Conservation (phyloP, 805 yeast species). For the Wickerhamomyces chambardii region DNA sequence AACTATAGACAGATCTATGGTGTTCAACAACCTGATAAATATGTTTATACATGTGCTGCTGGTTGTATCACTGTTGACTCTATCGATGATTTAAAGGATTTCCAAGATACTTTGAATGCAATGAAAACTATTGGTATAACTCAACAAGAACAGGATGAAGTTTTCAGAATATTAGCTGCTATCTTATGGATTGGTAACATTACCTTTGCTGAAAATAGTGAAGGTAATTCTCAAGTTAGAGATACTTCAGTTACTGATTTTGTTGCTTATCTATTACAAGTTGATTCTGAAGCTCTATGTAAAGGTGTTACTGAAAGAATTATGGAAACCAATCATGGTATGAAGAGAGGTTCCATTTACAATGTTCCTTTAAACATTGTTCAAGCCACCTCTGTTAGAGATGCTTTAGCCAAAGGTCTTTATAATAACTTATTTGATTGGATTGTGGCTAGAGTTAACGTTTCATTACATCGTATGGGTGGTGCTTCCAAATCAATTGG, state of each 20-base stretch:
- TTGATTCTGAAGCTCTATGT: slow-evolving; percentile 55
- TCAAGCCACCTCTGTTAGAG: slow-evolving; percentile 93
- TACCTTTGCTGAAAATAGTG: slow-evolving; percentile 76
- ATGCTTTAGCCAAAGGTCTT: slow-evolving; percentile 90
- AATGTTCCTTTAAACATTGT: slow-evolving; percentile 88
- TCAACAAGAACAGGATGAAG: slow-evolving; percentile 81
- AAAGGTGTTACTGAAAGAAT: slow-evolving; percentile 72
- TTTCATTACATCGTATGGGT: slow-evolving; percentile 51
- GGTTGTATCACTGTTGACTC: slow-evolving; percentile 83
- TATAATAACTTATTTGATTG: slow-evolving; percentile 92
- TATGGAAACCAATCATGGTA: slow-evolving; percentile 86
- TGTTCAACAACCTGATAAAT: slow-evolving; percentile 89
- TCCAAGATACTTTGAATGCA: slow-evolving; percentile 71
- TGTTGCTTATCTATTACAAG: slow-evolving; percentile 85
- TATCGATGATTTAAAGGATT: slow-evolving; percentile 77
- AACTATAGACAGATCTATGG: slow-evolving; percentile 79
- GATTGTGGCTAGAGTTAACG: slow-evolving; percentile 89
- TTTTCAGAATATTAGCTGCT: slow-evolving; percentile 77
- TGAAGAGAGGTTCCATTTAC: slow-evolving; percentile 84
- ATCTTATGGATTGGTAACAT: slow-evolving; percentile 94
- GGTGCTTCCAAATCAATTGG: slow-evolving; percentile 70
- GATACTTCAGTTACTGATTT: slow-evolving; percentile 91
- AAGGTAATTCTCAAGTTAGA: slow-evolving; percentile 73
- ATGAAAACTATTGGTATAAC: slow-evolving; percentile 82
- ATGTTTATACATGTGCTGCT: slow-evolving; percentile 79